These are phyloP conservation scores for Microsporum canis DNA, from an alignment of 2,329 filamentous ascomycete genomes.

Conservation along the genomic window DNA sequence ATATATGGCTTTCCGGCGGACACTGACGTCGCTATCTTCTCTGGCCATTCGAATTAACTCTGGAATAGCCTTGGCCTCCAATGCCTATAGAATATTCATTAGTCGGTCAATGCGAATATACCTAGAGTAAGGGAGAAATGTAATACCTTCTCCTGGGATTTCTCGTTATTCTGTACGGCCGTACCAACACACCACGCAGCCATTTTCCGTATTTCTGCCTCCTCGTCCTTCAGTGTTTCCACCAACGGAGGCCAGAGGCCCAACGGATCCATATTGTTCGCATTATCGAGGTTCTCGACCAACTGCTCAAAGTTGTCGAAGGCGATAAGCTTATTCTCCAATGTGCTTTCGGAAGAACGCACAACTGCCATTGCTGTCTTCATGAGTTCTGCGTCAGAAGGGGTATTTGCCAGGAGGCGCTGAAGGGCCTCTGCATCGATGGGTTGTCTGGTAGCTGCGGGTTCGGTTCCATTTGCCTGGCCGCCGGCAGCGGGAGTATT, in stretches of 20 bases:
- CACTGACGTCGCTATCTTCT: slow-evolving; percentile 48
- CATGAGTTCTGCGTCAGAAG: slow-evolving; percentile 89
- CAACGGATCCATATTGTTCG: slow-evolving; percentile 77
- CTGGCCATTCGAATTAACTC: slow-evolving; percentile 55
- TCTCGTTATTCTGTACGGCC: slow-evolving; percentile 90
- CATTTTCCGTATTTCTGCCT: slow-evolving; percentile 64
- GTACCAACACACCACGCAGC: slow-evolving; percentile 93
- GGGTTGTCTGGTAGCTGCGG: slow-evolving; percentile 11
- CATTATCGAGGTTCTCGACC: slow-evolving; percentile 88
- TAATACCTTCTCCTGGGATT: slow-evolving; percentile 60
- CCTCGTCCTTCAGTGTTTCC: slow-evolving; percentile 54
- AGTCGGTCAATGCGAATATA: not conserved
- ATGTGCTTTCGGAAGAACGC: slow-evolving; percentile 50
- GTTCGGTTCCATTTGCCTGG: slow-evolving; percentile 9
- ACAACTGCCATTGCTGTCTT: slow-evolving; percentile 69
- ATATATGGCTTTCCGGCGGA: slow-evolving; percentile 77
- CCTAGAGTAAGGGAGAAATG: not conserved
- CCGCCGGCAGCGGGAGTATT: slow-evolving; percentile 39
- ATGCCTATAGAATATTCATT: slow-evolving; percentile 29
- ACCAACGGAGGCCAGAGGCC: slow-evolving; percentile 75
- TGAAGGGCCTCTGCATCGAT: slow-evolving; percentile 21
- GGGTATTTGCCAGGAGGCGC: slow-evolving; percentile 48
- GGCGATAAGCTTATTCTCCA: slow-evolving; percentile 68
- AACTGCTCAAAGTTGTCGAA: slow-evolving; percentile 95
- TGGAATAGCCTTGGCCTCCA: slow-evolving; percentile 55